Percentiles rank a stretch among this genome's conserved stretches.
phyloP scores from a whole-genome alignment of 306 rosid species.

The Ceratonia siliqua region DNA sequence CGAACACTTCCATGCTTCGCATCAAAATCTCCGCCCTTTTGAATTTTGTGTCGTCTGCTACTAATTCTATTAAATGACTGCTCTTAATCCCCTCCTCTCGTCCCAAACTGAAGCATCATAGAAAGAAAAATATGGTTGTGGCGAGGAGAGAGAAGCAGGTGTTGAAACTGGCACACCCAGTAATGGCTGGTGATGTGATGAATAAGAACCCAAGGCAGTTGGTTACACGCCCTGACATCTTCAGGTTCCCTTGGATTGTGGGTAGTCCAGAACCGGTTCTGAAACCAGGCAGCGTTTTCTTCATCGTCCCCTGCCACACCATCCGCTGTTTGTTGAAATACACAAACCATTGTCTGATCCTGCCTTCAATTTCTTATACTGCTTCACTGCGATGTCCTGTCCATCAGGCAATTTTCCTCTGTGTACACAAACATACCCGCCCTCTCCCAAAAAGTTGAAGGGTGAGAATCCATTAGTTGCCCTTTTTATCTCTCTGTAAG shows the following conservation, averaged over 20 bases:
- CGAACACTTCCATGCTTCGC: slow-evolving; percentile 5
- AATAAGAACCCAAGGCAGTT: slow-evolving; percentile 24
- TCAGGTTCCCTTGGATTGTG: slow-evolving; percentile 30
- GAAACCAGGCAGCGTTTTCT: slow-evolving; percentile 31
- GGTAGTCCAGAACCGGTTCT: slow-evolving; percentile 28
- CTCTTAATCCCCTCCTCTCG: too few relatives aligned
- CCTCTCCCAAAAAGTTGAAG: slow-evolving; percentile 29
- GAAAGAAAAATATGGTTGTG: not conserved
- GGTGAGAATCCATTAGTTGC: slow-evolving; percentile 31
- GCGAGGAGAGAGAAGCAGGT: not conserved
- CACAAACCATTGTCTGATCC: not conserved
- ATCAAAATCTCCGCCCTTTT: not conserved
- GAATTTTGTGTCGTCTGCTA: not conserved
- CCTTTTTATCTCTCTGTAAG: slow-evolving; percentile 21
- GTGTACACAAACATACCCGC: slow-evolving; percentile 18
- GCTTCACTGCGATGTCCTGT: slow-evolving; percentile 38
- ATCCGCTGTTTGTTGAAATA: not conserved
- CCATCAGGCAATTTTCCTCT: slow-evolving; percentile 35
- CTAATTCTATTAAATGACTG: not conserved
- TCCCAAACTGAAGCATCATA: not conserved
- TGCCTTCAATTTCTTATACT: slow-evolving; percentile 12
- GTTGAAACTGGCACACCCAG: slow-evolving; percentile 32
- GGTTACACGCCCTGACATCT: slow-evolving; percentile 24
- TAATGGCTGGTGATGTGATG: slow-evolving; percentile 27
- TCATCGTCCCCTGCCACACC: slow-evolving; percentile 30